Percentiles rank a stretch among this genome's conserved stretches.
Conservation (phyloP, 257 asterid genomes). For the Jasminum sambac region DNA sequence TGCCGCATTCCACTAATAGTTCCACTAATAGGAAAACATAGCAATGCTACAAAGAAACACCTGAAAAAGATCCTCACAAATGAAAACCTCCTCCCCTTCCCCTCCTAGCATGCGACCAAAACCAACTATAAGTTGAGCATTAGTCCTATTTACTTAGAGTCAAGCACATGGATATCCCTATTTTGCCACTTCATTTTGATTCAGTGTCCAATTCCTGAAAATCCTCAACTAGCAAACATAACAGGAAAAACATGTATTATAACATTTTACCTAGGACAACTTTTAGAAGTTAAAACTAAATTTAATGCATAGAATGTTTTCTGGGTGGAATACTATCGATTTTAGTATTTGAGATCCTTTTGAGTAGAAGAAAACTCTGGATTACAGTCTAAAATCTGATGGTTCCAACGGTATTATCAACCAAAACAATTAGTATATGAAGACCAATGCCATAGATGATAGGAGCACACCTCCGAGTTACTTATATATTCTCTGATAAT, state of each 20-base stretch:
- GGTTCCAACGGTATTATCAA: slow-evolving; percentile 3
- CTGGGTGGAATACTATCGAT: not conserved
- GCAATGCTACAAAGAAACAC: slow-evolving; percentile 14
- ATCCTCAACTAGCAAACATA: not conserved
- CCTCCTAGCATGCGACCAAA: not conserved
- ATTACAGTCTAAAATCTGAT: slow-evolving; percentile 6
- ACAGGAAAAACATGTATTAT: not conserved
- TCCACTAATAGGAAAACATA: not conserved
- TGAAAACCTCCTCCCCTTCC: not conserved
- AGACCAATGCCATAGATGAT: slow-evolving; percentile 13
- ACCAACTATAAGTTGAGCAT: not conserved
- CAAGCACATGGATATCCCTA: not conserved
- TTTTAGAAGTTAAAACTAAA: slow-evolving; percentile 16
- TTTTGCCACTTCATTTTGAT: not conserved
- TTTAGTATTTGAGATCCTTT: slow-evolving; percentile 6
- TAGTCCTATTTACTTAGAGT: not conserved
- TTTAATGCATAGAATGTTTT: slow-evolving; percentile 1
- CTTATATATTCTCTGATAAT: slow-evolving; percentile 94
- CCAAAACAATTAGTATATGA: slow-evolving; percentile 8
- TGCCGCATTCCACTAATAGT: not conserved
- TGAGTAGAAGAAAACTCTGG: slow-evolving; percentile 3
- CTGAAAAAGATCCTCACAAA: slow-evolving; percentile 13
- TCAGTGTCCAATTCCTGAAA: not conserved
- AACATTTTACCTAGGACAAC: not conserved
- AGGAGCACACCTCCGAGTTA: slow-evolving; percentile 74